phyloP scores from a whole-genome alignment of 441 rosid genomes.

The Isatis lusitanica region DNA sequence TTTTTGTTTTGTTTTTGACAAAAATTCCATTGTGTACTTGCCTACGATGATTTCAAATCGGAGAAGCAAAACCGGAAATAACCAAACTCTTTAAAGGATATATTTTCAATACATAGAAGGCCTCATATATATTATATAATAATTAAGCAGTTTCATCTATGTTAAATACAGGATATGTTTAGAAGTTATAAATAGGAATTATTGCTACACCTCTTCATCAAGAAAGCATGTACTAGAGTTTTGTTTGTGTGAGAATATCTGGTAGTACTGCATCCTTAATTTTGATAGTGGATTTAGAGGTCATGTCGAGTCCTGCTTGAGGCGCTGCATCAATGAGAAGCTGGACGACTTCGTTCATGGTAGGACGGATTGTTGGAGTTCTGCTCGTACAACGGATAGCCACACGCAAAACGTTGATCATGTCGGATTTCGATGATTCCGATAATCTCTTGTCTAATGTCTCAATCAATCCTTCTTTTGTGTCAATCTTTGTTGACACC shows the following conservation, averaged over 20 bases:
- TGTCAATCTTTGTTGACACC: constrained; percentile 74
- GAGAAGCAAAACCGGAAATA: background rate
- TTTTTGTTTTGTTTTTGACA: background rate
- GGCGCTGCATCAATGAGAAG: constrained; percentile 72
- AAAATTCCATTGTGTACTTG: background rate
- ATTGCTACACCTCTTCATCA: constrained; percentile 14
- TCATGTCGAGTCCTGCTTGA: constrained; percentile 42
- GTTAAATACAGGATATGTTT: constrained; percentile 14
- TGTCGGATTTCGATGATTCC: constrained; percentile 62
- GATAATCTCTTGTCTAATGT: constrained; percentile 76
- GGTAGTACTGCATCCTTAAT: constrained; percentile 47
- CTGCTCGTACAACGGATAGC: constrained; percentile 75
- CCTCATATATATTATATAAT: background rate
- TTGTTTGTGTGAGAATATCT: constrained; percentile 41
- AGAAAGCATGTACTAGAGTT: constrained; percentile 24
- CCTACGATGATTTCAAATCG: background rate
- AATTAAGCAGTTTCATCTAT: constrained; percentile 1
- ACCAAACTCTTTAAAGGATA: background rate
- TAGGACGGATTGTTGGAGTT: constrained; percentile 70
- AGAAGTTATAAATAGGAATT: constrained; percentile 13
- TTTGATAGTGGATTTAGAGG: constrained; percentile 49
- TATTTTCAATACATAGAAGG: constrained; percentile 9
- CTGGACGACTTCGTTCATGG: constrained; percentile 89
- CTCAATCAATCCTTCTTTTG: constrained; percentile 73
- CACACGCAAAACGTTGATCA: constrained; percentile 69